These are phyloP conservation scores for Verticillium zaregamsianum DNA, from an alignment of 2,329 filamentous ascomycete genomes.

Conservation along the genomic window DNA sequence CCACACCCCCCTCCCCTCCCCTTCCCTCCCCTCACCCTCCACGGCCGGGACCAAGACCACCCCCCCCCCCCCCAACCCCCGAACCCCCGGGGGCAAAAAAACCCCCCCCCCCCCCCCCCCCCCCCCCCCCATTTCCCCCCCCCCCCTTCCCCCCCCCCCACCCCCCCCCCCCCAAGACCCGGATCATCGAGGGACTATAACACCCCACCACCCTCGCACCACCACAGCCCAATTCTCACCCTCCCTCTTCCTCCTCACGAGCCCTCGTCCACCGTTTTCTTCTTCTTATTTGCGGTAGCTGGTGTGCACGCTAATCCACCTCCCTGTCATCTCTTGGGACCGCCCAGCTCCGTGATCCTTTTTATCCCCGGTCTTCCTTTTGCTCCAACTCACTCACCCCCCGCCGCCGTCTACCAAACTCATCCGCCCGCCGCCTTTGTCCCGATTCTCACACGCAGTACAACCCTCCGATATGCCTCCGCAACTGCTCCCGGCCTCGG, in stretches of 20 bases:
- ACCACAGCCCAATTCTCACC: conserved; percentile 39
- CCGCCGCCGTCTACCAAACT: conserved; percentile 8
- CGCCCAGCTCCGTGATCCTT: conserved; percentile 45
- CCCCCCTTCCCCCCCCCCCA: neutral
- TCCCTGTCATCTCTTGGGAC: conserved; percentile 36
- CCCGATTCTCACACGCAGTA: conserved; percentile 1
- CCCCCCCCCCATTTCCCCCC: neutral
- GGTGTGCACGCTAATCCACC: conserved; percentile 57
- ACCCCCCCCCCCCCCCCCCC: neutral
- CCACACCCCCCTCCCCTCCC: neutral
- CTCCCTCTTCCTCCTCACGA: conserved; percentile 50
- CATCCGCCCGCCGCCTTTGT: conserved; percentile 9
- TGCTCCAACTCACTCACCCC: conserved; percentile 3
- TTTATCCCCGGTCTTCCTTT: conserved; percentile 25
- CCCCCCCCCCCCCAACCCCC: conserved; percentile 1
- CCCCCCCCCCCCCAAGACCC: conserved; percentile 1
- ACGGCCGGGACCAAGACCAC: neutral
- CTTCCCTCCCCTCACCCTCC: neutral
- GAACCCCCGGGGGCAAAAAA: too few species aligned
- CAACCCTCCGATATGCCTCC: conserved; percentile 68
- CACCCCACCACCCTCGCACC: conserved; percentile 45
- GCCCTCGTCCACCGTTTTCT: conserved; percentile 54
- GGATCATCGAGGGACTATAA: conserved; percentile 28
- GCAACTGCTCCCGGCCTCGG: conserved; percentile 89
- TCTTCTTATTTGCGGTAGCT: conserved; percentile 54